phyloP scores from a whole-genome alignment of 2,329 filamentous ascomycete species.

The Penicillium sp. region DNA sequence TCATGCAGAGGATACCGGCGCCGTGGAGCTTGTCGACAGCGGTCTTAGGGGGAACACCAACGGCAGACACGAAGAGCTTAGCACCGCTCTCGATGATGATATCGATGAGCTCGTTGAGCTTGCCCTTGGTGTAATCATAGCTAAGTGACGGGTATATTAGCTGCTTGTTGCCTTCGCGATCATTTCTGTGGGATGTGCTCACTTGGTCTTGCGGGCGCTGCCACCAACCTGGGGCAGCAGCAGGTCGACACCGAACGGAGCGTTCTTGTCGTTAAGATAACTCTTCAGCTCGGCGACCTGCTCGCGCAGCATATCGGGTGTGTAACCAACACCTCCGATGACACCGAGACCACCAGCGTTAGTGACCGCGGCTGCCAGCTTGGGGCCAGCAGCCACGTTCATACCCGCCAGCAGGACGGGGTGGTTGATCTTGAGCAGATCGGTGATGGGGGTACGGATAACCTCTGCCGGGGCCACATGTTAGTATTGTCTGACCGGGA shows the following conservation, averaged over 20 bases:
- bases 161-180: not conserved
- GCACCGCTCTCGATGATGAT: slow-evolving; percentile 91
- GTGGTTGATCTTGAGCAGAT: slow-evolving; percentile 97
- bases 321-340: slow-evolving; percentile 89
- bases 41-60: slow-evolving; percentile 85
- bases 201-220: slow-evolving; percentile 93
- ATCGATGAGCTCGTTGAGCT: slow-evolving; percentile 84
- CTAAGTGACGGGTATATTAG: slow-evolving; percentile 48
- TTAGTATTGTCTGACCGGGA: slow-evolving; percentile 13
- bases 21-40: slow-evolving; percentile 90
- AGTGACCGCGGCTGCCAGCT: slow-evolving; percentile 92
- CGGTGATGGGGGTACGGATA: slow-evolving; percentile 88
- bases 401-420: slow-evolving; percentile 94
- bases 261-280: slow-evolving; percentile 83
- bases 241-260: slow-evolving; percentile 92
- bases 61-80: slow-evolving; percentile 92
- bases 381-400: slow-evolving; percentile 97
- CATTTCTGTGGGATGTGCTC: slow-evolving; percentile 22
- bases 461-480: slow-evolving; percentile 58
- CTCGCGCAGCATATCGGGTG: slow-evolving; percentile 93
- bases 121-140: slow-evolving; percentile 99
- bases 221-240: slow-evolving; percentile 93
- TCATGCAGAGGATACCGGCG: slow-evolving; percentile 92
- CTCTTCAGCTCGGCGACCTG: slow-evolving; percentile 94
- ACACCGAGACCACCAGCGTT: slow-evolving; percentile 97